These are phyloP conservation scores for Pythium utonaiense DNA, from an alignment of 352 stramenopile genomes.

Conservation along the genomic window DNA sequence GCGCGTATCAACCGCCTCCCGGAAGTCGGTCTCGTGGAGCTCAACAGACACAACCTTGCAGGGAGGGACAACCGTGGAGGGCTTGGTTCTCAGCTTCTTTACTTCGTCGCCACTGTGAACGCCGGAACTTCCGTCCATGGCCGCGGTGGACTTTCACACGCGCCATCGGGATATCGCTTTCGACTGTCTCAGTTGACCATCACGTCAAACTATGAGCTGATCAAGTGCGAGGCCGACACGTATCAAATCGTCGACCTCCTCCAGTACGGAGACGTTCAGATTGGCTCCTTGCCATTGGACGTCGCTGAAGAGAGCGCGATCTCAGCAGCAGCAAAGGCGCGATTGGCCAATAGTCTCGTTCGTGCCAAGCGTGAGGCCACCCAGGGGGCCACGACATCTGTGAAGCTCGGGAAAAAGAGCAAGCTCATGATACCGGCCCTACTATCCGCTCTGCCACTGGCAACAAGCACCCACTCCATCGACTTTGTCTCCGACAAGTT, in stretches of 20 bases:
- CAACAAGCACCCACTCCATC: neutral
- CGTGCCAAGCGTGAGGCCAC: neutral
- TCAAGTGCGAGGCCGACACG: neutral
- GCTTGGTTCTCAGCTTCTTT: neutral
- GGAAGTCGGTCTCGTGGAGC: neutral
- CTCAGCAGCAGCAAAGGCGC: neutral
- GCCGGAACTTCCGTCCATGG: neutral
- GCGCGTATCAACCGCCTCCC: neutral
- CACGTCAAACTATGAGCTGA: neutral
- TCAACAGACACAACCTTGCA: neutral
- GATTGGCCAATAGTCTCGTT: neutral
- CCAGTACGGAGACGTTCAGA: neutral
- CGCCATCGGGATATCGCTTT: neutral
- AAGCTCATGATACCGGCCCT: neutral
- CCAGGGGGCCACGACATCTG: neutral
- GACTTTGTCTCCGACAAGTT: neutral
- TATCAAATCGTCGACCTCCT: neutral
- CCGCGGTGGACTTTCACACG: neutral
- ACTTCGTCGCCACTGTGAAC: neutral
- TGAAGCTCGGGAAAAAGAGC: neutral
- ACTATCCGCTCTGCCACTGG: neutral
- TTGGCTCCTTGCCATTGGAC: neutral
- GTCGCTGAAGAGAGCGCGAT: neutral
- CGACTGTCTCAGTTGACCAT: neutral
- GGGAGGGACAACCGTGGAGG: neutral